A percentile compares a stretch with the other conserved stretches of the same genome.
These are phyloP conservation scores for Citrus mangshanensis DNA, from an alignment of 345 rosid species.

Conservation along the genomic window DNA sequence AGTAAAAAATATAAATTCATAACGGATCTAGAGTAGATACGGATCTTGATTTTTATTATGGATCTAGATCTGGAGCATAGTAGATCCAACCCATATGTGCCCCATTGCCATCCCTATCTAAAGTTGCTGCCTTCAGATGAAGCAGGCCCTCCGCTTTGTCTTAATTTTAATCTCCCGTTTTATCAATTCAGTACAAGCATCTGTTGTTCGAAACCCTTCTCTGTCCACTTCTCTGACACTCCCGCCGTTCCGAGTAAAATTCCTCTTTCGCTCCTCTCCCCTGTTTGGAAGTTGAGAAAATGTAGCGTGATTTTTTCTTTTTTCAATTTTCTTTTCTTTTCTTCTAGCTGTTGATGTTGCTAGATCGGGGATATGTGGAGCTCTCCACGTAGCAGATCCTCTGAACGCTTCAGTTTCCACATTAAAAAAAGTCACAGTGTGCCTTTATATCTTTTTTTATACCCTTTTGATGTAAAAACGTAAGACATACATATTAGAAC, in stretches of 20 bases:
- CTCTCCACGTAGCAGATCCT: constrained; percentile 54
- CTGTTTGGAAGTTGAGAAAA: constrained; percentile 17
- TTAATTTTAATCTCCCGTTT: constrained; percentile 11
- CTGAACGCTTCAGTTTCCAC: constrained; percentile 31
- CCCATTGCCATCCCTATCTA: no score
- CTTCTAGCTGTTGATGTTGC: not conserved
- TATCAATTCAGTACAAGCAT: constrained; percentile 27
- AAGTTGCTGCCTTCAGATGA: no score
- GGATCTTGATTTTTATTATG: no score
- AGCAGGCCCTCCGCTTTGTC: not conserved
- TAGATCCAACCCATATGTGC: no score
- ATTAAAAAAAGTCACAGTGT: no score
- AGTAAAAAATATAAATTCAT: no score
- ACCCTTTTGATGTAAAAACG: no score
- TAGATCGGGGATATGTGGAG: constrained; percentile 52
- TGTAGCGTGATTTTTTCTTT: not conserved
- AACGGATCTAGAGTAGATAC: no score
- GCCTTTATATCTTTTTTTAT: no score
- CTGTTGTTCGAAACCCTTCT: constrained; percentile 50
- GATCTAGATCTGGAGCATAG: no score
- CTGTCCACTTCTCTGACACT: constrained; percentile 51
- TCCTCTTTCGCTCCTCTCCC: not conserved
- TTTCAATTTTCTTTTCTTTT: no score
- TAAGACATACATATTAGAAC: no score
- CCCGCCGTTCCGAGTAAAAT: constrained; percentile 67